A percentile compares a stretch with the other conserved stretches of the same genome.
Conservation (phyloP, 2,329 filamentous ascomycete genomes). For the Trichoderma sp. region DNA sequence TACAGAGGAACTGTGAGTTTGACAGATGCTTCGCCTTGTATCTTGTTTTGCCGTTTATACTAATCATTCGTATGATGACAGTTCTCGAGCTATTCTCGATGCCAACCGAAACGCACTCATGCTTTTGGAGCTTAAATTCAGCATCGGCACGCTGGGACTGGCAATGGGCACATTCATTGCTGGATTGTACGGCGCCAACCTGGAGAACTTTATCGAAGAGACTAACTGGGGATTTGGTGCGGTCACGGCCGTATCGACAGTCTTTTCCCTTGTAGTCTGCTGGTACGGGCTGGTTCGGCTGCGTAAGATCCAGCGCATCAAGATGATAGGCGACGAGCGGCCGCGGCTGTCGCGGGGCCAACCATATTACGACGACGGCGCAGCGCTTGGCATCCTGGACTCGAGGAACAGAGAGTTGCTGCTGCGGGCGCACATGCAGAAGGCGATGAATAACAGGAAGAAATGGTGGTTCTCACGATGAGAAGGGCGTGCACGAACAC, state of each 20-base stretch:
- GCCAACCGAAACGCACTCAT: slow-evolving; percentile 98
- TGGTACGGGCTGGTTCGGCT: slow-evolving; percentile 82
- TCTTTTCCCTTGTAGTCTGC: slow-evolving; percentile 76
- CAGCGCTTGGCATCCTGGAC: slow-evolving; percentile 53
- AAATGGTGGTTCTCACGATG: slow-evolving; percentile 34
- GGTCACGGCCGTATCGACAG: slow-evolving; percentile 69
- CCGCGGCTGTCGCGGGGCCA: slow-evolving; percentile 42
- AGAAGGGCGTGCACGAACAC: not conserved
- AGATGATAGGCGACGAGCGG: slow-evolving; percentile 65
- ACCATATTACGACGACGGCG: slow-evolving; percentile 50
- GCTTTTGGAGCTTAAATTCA: slow-evolving; percentile 95
- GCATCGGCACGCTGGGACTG: slow-evolving; percentile 90
- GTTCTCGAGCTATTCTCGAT: slow-evolving; percentile 93
- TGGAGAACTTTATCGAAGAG: slow-evolving; percentile 98
- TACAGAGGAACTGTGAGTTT: slow-evolving; percentile 89
- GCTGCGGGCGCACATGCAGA: slow-evolving; percentile 54
- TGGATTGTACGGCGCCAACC: slow-evolving; percentile 99
- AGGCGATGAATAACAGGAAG: slow-evolving; percentile 41
- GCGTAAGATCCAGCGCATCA: slow-evolving; percentile 81
- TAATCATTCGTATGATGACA: slow-evolving; percentile 40
- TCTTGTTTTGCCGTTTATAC: not conserved
- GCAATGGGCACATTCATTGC: slow-evolving; percentile 94
- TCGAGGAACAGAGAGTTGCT: slow-evolving; percentile 57
- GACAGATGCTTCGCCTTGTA: not conserved
- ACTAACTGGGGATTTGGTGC: slow-evolving; percentile 81